A percentile compares a stretch with the other conserved stretches of the same genome.
phyloP scores from a whole-genome alignment of 2,329 filamentous ascomycete species.

The Fusarium musae region DNA sequence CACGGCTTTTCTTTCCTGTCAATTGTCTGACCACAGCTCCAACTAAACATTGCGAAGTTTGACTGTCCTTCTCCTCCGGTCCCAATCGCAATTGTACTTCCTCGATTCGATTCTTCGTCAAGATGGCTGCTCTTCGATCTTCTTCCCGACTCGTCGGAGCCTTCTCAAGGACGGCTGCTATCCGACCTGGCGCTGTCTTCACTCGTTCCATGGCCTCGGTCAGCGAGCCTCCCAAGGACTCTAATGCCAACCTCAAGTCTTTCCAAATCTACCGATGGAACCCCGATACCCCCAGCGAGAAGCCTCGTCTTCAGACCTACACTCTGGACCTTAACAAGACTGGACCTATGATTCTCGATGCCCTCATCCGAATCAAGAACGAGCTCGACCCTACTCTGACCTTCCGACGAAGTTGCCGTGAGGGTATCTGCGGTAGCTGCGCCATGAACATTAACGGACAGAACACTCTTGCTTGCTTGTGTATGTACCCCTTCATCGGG shows the following conservation, averaged over 20 bases:
- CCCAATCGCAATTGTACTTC: constrained; percentile 26
- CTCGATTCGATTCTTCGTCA: constrained; percentile 35
- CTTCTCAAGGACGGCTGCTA: constrained; percentile 54
- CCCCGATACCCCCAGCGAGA: constrained; percentile 89
- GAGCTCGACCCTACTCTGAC: constrained; percentile 96
- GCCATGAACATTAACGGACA: constrained; percentile 99
- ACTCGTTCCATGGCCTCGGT: constrained; percentile 66
- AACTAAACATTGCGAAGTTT: constrained; percentile 36
- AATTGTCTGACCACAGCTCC: constrained; percentile 40
- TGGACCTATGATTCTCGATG: constrained; percentile 97
- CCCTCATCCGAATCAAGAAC: constrained; percentile 98
- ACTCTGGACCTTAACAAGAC: constrained; percentile 98
- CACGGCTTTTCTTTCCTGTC: constrained; percentile 43
- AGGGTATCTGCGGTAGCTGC: constrained; percentile 98
- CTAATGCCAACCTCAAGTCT: constrained; percentile 82
- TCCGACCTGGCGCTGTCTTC: constrained; percentile 55
- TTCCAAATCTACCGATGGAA: constrained; percentile 99
- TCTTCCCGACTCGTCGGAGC: constrained; percentile 64
- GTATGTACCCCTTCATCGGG: constrained; percentile 61
- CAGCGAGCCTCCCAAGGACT: constrained; percentile 68
- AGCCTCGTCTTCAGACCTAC: constrained; percentile 96
- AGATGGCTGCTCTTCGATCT: constrained; percentile 72
- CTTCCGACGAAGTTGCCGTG: constrained; percentile 94
- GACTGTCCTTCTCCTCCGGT: constrained; percentile 45
- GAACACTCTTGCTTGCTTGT: constrained; percentile 97